Evolutionary conservation across 2,329 filamentous ascomycete genomes (phyloP).

Genomic region (Hymenoscyphus infarciens): DNA sequence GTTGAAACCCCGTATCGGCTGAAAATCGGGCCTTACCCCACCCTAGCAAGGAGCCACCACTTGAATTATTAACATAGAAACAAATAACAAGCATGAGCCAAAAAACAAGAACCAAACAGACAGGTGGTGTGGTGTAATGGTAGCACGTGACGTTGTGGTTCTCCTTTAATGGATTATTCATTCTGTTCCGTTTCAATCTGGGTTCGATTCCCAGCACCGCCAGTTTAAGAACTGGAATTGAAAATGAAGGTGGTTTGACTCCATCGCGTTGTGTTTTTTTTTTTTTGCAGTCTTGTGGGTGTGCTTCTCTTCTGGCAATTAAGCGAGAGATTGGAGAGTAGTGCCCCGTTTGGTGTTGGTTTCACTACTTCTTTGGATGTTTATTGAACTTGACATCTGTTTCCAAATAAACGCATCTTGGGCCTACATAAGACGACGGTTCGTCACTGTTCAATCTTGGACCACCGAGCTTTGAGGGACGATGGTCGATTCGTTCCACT

Average conservation of each 20-base stretch:
- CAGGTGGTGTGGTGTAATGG: conserved; percentile 31
- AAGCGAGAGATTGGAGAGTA: too few species aligned
- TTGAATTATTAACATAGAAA: not conserved
- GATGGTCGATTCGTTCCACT: not conserved
- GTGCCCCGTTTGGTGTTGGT: too few species aligned
- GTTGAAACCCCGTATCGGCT: not conserved
- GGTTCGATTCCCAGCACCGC: conserved; percentile 38
- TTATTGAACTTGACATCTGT: too few species aligned
- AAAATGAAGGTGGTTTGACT: conserved; percentile 29
- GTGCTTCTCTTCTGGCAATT: not conserved
- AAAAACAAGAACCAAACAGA: not conserved
- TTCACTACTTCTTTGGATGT: too few species aligned
- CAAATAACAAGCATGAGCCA: not conserved
- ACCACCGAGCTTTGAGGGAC: not conserved
- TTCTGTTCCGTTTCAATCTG: conserved; percentile 35
- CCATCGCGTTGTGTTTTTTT: conserved; percentile 22
- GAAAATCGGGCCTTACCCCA: not conserved
- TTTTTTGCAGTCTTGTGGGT: not conserved
- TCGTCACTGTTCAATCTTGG: conserved; percentile 1
- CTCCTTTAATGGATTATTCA: conserved; percentile 15
- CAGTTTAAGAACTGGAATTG: conserved; percentile 27
- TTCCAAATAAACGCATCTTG: too few species aligned
- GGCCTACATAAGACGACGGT: not conserved
- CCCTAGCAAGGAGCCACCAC: too few species aligned
- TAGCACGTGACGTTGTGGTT: conserved; percentile 36